Evolutionary conservation across 768 basidiomycete species (phyloP), one percentile per base, ranked within the genome.

Genomic region (Grammothele lineata): DNA sequence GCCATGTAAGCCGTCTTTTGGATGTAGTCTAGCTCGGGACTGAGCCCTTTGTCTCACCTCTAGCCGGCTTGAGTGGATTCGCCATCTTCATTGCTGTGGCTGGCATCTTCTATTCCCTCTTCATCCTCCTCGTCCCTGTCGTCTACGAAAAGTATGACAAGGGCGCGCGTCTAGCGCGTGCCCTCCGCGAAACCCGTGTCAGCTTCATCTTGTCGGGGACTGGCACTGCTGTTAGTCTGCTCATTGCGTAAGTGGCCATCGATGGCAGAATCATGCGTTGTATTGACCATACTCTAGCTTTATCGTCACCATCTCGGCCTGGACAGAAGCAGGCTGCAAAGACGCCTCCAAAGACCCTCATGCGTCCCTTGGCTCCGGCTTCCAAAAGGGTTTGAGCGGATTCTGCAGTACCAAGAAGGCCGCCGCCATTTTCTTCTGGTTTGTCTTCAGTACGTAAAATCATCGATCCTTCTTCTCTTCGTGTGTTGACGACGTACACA

Each of bases 351-450:
- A 87, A 3, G 93, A 96, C 57, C 94, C 93, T 4, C 75, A 92
- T 62, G 84, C 81, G 0, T 72, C 73, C 40, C 62, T 65, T 25
- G 73, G 80, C 11, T 84, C 87, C 17, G 70, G 75, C 24, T 97
- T 86, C 63, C 75, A 76, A 53, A 72, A 73, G 4, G 89, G 71
- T 17, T 71, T 97, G 2, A 67, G 75, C 3, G 81, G 87, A 0
- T 96, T 90, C 88, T 97, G 93, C 66, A 81, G 73, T 53, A 94
- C 93, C 6, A 97, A 96, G 70, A 92, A 91, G 58, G 93, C 93
- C 2, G 89, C 79, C 0, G 81, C 81, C 4, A 79, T 94, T 37
- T 96, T 97, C 67, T 85, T 93, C 62, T 95, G 92, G 93, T 63
- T 92, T 8, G 72, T 80, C 1, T 88, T 90, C 45, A 74, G 90